Conservation (phyloP, 2,329 filamentous ascomycete species). For the Pseudocercospora fijiensis region DNA sequence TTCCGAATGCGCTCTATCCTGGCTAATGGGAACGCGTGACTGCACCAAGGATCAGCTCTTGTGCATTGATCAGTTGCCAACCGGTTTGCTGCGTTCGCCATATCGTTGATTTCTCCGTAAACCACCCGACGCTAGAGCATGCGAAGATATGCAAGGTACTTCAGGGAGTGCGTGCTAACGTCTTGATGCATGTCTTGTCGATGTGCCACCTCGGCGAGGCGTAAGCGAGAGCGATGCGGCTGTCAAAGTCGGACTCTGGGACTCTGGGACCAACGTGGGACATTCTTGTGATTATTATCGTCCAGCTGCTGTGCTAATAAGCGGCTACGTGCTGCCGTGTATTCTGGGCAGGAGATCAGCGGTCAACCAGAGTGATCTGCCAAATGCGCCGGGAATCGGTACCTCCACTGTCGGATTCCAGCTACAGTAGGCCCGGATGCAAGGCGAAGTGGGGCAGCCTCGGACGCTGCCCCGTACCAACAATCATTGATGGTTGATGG, state of each 20-base stretch:
- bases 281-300: background rate
- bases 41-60: constrained; percentile 1
- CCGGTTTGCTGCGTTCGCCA: background rate
- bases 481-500: background rate
- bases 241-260: background rate
- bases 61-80: background rate
- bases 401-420: background rate
- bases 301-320: background rate
- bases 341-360: background rate
- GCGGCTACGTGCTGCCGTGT: background rate
- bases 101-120: background rate
- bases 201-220: background rate
- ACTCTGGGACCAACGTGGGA: background rate
- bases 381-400: background rate
- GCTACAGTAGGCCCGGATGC: background rate
- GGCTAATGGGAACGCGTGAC: constrained; percentile 3
- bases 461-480: constrained; percentile 1
- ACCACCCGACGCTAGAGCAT: constrained; percentile 1
- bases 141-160: background rate
- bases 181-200: background rate
- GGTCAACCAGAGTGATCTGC: constrained; percentile 3
- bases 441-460: background rate
- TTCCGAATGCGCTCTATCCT: background rate
- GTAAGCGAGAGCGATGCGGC: background rate
- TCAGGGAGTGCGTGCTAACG: background rate